Evolutionary conservation across 2,329 filamentous ascomycete genomes (phyloP).

Genomic region (Diplodia intermedia): DNA sequence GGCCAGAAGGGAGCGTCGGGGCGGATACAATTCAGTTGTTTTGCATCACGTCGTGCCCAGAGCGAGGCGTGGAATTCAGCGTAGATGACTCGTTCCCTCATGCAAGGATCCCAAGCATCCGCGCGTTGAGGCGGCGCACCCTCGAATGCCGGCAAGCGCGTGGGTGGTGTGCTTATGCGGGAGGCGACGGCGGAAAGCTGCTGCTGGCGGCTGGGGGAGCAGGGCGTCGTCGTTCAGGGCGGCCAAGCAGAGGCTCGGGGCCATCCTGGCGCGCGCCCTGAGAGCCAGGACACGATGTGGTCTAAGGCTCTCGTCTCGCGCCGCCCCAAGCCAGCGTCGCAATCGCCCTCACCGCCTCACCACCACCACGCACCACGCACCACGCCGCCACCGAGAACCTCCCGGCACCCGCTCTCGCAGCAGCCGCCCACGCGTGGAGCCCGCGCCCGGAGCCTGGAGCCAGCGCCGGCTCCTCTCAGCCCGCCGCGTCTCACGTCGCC

Average conservation of each 20-base stretch:
- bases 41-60: conserved; percentile 21
- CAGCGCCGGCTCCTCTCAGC: neutral
- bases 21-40: conserved; percentile 25
- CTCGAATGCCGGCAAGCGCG: conserved; percentile 17
- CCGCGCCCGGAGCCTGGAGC: neutral
- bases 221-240: conserved; percentile 25
- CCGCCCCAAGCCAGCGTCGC: conserved; percentile 7
- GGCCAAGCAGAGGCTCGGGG: conserved; percentile 16
- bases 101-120: conserved; percentile 26
- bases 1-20: conserved; percentile 15
- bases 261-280: conserved; percentile 26
- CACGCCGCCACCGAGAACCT: neutral
- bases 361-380: neutral
- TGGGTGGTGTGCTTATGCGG: conserved; percentile 7
- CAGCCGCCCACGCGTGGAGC: neutral
- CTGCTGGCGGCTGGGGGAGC: conserved; percentile 12
- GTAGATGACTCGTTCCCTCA: conserved; percentile 28
- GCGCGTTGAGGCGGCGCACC: conserved; percentile 15
- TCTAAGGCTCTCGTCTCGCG: conserved; percentile 23
- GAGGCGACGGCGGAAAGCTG: conserved; percentile 2
- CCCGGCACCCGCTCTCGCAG: neutral
- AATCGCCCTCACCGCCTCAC: conserved; percentile 28
- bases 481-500: neutral
- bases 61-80: conserved; percentile 25
- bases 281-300: conserved; percentile 28